These are phyloP conservation scores for Trichosanthes cucumerina DNA, from an alignment of 306 rosid species.

Conservation along the genomic window DNA sequence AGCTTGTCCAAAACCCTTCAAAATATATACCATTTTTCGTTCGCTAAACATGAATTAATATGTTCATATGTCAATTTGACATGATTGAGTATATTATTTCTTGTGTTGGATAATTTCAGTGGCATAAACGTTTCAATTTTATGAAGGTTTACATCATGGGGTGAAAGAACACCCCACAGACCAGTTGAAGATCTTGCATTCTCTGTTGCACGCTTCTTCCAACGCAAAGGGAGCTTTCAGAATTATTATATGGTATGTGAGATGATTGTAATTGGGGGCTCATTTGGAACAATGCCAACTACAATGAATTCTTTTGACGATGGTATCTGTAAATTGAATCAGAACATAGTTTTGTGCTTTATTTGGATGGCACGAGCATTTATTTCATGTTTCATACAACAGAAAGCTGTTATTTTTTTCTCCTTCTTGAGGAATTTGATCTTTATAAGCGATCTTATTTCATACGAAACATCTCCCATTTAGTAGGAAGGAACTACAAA, in stretches of 20 bases:
- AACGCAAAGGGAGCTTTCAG: slow-evolving; percentile 95
- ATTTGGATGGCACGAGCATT: not conserved
- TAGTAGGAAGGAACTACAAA: not conserved
- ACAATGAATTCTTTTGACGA: not conserved
- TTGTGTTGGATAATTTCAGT: not conserved
- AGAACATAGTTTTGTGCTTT: not conserved
- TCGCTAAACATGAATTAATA: not conserved
- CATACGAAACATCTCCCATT: not conserved
- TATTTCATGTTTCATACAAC: not conserved
- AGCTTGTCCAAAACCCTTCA: not conserved
- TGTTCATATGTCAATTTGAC: not conserved
- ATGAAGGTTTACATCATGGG: slow-evolving; percentile 82
- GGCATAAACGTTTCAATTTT: not conserved
- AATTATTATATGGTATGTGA: slow-evolving; percentile 84
- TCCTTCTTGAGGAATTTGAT: not conserved
- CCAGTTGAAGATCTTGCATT: slow-evolving; percentile 97
- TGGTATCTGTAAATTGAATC: not conserved
- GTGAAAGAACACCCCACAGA: slow-evolving; percentile 81
- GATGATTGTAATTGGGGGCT: not conserved
- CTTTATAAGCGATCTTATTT: not conserved
- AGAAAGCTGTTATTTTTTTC: not conserved
- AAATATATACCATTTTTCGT: not conserved
- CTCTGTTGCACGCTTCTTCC: slow-evolving; percentile 92
- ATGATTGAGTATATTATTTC: not conserved
- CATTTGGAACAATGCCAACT: not conserved